phyloP scores from a whole-genome alignment of 2,329 filamentous ascomycete genomes.

The Cercospora sp. region DNA sequence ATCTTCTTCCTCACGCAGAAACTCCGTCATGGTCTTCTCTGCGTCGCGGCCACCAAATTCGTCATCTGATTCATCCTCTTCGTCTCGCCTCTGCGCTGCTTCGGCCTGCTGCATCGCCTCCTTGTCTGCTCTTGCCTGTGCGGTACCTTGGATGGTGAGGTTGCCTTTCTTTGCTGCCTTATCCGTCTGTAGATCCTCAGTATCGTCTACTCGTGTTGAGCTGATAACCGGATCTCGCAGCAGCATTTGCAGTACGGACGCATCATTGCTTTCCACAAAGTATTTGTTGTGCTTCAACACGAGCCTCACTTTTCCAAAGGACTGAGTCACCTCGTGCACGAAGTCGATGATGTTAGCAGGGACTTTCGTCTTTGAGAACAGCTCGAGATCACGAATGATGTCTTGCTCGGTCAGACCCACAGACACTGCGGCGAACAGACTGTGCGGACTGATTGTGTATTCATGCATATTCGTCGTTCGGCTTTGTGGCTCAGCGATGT shows the following conservation, averaged over 20 bases:
- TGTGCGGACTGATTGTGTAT: conserved; percentile 87
- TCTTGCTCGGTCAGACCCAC: conserved; percentile 88
- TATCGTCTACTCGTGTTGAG: conserved; percentile 71
- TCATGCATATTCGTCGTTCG: conserved; percentile 90
- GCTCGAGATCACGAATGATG: conserved; percentile 85
- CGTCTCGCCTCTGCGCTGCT: conserved; percentile 47
- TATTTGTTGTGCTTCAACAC: conserved; percentile 94
- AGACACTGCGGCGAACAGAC: conserved; percentile 90
- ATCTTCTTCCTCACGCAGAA: conserved; percentile 70
- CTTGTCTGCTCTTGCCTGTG: conserved; percentile 83
- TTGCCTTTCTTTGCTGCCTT: conserved; percentile 83
- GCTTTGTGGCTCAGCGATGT: conserved; percentile 89
- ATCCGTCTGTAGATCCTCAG: conserved; percentile 72
- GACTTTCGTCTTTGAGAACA: conserved; percentile 83
- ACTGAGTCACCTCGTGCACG: conserved; percentile 79
- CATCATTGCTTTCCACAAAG: conserved; percentile 89
- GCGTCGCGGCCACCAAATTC: conserved; percentile 54
- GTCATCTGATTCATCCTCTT: conserved; percentile 54
- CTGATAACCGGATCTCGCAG: conserved; percentile 82
- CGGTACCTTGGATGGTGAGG: conserved; percentile 90
- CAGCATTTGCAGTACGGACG: conserved; percentile 80
- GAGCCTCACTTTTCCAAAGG: conserved; percentile 93
- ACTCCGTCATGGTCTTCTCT: conserved; percentile 65
- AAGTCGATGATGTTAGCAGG: conserved; percentile 79
- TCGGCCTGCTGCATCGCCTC: conserved; percentile 61